Conservation (phyloP, 2,329 filamentous ascomycete species). For the Mycosphaerella sp. region DNA sequence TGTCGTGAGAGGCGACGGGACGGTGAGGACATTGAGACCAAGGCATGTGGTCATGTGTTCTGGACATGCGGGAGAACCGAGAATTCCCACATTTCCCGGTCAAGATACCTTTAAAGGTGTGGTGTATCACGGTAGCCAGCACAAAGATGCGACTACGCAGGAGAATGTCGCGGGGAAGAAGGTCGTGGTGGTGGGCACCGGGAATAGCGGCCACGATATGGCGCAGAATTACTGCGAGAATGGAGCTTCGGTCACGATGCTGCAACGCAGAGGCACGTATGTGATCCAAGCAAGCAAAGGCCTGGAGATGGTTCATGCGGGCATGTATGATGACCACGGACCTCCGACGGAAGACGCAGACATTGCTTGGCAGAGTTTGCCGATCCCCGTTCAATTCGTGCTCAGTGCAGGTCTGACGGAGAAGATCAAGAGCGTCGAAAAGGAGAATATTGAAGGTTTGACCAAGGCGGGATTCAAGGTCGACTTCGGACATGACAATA, state of each 20-base stretch:
- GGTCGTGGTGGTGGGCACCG: conserved; percentile 45
- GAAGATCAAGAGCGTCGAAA: conserved; percentile 30
- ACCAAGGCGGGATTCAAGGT: conserved; percentile 54
- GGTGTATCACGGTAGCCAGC: conserved; percentile 9
- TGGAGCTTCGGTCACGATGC: conserved; percentile 61
- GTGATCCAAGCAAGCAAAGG: conserved; percentile 54
- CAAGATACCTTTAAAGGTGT: conserved; percentile 53
- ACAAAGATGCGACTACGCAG: conserved; percentile 8
- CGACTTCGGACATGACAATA: conserved; percentile 51
- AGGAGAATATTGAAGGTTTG: conserved; percentile 33
- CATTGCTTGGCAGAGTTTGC: conserved; percentile 51
- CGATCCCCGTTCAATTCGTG: conserved; percentile 55
- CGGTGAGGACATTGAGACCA: conserved; percentile 52
- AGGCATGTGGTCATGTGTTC: conserved; percentile 61
- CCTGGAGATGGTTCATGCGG: conserved; percentile 45
- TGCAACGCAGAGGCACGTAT: conserved; percentile 61
- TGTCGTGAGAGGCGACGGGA: conserved; percentile 38
- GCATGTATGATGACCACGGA: conserved; percentile 44
- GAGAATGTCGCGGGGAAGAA: conserved; percentile 35
- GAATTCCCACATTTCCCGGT: conserved; percentile 44
- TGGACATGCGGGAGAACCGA: conserved; percentile 60
- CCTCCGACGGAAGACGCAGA: conserved; percentile 63
- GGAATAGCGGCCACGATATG: conserved; percentile 48
- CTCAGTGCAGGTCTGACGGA: conserved; percentile 46
- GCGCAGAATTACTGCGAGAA: conserved; percentile 53